These are phyloP conservation scores for Castanospermum australe DNA, from an alignment of 306 rosid species.

Conservation along the genomic window DNA sequence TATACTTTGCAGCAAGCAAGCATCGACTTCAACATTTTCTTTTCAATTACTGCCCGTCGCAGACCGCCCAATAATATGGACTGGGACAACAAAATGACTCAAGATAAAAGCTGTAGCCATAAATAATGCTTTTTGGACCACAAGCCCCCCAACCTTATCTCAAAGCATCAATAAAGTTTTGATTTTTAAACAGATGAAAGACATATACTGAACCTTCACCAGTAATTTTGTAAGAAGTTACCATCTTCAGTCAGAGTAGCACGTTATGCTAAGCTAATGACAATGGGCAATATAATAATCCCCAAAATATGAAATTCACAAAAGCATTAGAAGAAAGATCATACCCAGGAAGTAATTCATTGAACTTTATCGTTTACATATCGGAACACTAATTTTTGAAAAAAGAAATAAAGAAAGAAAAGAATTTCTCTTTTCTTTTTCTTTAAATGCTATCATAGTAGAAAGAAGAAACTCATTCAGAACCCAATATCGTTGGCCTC, in stretches of 20 bases:
- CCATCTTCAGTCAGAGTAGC: neutral
- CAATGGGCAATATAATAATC: neutral
- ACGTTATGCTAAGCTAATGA: neutral
- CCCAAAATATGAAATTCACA: neutral
- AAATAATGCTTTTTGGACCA: conserved; percentile 7
- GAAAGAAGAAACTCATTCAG: conserved; percentile 28
- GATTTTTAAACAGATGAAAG: neutral
- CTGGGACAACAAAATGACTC: neutral
- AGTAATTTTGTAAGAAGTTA: neutral
- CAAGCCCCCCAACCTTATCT: conserved; percentile 20
- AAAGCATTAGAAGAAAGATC: neutral
- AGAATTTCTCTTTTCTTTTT: neutral
- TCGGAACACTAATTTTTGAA: neutral
- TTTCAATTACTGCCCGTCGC: conserved; percentile 14
- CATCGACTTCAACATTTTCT: conserved; percentile 45
- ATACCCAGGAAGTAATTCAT: neutral
- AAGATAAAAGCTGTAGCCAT: neutral
- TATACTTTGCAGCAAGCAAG: conserved; percentile 93
- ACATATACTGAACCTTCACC: neutral
- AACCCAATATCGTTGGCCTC: conserved; percentile 47
- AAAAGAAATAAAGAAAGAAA: neutral
- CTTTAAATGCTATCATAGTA: neutral
- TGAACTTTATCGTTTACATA: neutral
- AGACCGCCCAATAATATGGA: conserved; percentile 26
- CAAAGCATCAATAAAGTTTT: neutral